phyloP scores from a whole-genome alignment of 1,139 yeast genomes.

The Hansenula lynferdii region DNA sequence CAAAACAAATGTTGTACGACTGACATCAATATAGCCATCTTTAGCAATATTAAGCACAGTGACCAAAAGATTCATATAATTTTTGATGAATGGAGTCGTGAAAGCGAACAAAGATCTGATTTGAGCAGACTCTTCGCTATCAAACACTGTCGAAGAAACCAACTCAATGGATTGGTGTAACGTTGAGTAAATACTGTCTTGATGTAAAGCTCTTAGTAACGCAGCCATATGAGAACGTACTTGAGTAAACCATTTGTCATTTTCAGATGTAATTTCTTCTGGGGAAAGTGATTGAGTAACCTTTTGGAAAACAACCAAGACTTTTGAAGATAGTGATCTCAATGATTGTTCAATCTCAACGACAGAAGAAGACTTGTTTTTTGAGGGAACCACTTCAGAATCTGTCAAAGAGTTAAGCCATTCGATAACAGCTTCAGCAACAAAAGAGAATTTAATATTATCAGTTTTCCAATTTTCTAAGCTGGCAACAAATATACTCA shows the following conservation, averaged over 20 bases:
- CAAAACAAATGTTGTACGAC: slow-evolving; percentile 60
- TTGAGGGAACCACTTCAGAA: slow-evolving; percentile 2
- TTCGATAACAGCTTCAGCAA: slow-evolving; percentile 39
- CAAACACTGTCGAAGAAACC: slow-evolving; percentile 31
- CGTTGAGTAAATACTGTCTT: slow-evolving; percentile 24
- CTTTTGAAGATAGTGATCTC: slow-evolving; percentile 52
- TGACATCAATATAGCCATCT: slow-evolving; percentile 43
- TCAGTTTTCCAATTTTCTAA: background rate
- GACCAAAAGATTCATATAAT: slow-evolving; percentile 43
- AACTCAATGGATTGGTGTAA: slow-evolving; percentile 29
- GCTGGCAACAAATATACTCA: background rate
- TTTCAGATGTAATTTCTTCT: slow-evolving; percentile 39
- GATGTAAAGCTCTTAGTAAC: slow-evolving; percentile 35
- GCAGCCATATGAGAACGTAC: slow-evolving; percentile 41
- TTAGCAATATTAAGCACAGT: slow-evolving; percentile 38
- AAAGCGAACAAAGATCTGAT: slow-evolving; percentile 44
- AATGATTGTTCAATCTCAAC: slow-evolving; percentile 42
- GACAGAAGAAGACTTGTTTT: slow-evolving; percentile 16
- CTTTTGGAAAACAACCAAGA: slow-evolving; percentile 66
- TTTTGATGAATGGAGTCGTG: slow-evolving; percentile 52
- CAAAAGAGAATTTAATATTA: slow-evolving; percentile 33
- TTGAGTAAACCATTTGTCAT: slow-evolving; percentile 58
- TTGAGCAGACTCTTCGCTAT: slow-evolving; percentile 26
- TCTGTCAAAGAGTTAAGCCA: slow-evolving; percentile 30
- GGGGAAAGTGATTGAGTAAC: slow-evolving; percentile 33